Conservation (phyloP, 2,329 filamentous ascomycete genomes). For the Magnaporthales sp. region DNA sequence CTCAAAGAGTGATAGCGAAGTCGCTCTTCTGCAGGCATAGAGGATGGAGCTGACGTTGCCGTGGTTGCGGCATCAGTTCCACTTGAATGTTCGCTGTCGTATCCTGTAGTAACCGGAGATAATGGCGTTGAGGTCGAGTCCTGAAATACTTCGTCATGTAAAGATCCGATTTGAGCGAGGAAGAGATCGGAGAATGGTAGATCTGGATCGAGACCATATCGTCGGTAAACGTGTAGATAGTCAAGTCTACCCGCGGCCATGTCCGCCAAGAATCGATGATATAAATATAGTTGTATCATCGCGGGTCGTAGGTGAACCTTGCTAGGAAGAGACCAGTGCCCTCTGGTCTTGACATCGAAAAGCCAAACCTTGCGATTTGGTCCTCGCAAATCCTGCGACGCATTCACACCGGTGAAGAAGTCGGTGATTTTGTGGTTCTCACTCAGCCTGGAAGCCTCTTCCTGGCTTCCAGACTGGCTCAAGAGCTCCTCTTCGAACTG, state of each 20-base stretch:
- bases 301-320: constrained; percentile 63
- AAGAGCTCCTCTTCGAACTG: constrained; percentile 55
- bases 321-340: constrained; percentile 52
- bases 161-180: constrained; percentile 60
- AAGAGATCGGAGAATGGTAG: constrained; percentile 70
- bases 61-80: constrained; percentile 13
- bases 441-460: constrained; percentile 8
- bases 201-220: constrained; percentile 61
- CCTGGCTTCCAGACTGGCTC: constrained; percentile 22
- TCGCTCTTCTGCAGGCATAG: constrained; percentile 19
- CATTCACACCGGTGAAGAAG: constrained; percentile 9
- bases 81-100: not conserved
- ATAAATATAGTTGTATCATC: constrained; percentile 81
- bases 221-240: constrained; percentile 57
- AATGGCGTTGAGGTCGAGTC: constrained; percentile 23
- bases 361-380: constrained; percentile 50
- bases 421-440: constrained; percentile 12
- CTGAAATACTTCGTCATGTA: constrained; percentile 59
- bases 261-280: constrained; percentile 73
- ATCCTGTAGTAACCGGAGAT: constrained; percentile 6
- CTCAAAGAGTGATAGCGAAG: constrained; percentile 40
- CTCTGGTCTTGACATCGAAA: constrained; percentile 81
- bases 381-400: not conserved
- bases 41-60: constrained; percentile 6
- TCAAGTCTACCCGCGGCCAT: constrained; percentile 65